Evolutionary conservation across 441 rosid species (phyloP), one percentile per base, ranked within the genome.

Genomic region (Manihot esculenta): DNA sequence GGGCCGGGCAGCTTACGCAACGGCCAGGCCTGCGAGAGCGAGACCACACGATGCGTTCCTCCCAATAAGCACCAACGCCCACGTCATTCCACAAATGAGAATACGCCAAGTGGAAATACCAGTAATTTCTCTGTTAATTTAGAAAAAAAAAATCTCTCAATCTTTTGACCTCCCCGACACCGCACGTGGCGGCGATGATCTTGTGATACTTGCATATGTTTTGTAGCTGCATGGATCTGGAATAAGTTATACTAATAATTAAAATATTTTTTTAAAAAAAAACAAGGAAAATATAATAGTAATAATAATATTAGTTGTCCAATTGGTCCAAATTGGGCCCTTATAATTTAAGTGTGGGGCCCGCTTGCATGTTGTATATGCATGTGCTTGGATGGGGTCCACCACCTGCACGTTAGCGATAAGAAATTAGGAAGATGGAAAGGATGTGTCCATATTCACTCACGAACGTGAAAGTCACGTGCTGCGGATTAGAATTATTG

Each of bases 131-230:
- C 60, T 12, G 17, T 53, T 23, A 8, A 5, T 53, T 33, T 60
- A 4, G 0, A 51, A 20, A 49, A 30, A 10, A 26, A 10, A 7
- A n/a, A 33, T 1, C 0, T 6, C 51, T 26, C 3, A 24, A 67
- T 61, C 55, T 72, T 72, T 71, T 69, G 73, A 62, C 75, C 77
- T 66, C 54, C 66, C 80, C 72, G 75, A 69, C 78, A 73, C 49
- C 73, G 77, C 81, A 77, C 78, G 80, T 77, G 80, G 79, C 81
- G 72, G 79, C 78, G 79, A 47, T 63, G 75, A 82, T 80, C 41
- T 10, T 63, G 70, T 63, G 75, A 76, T 72, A 12, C 30, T 62
- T 35, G 33, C 33, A 64, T 47, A 45, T 41, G 47, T 26, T 54
- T 48, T 45, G 23, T 17, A 23, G 24, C 41, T 35, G 41, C 41